Conservation (phyloP, 805 yeast genomes). For the Kuraishia piskuri region DNA sequence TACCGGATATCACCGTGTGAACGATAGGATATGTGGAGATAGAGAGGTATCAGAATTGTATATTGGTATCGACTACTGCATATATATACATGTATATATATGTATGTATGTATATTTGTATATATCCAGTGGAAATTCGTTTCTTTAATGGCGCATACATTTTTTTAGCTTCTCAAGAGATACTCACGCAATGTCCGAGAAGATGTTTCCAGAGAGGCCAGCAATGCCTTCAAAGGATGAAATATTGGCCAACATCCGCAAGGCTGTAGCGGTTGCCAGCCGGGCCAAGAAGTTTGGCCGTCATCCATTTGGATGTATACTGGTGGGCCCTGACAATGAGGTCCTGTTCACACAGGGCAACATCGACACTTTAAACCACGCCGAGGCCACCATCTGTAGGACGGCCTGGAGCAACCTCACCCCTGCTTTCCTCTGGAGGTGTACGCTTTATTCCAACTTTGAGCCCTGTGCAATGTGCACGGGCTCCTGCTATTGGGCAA, state of each 20-base stretch:
- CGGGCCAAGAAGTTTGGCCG: slow-evolving; percentile 13
- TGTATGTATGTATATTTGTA: no score
- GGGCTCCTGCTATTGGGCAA: slow-evolving; percentile 20
- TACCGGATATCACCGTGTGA: no score
- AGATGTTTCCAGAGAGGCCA: slow-evolving; percentile 1
- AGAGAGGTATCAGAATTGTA: no score
- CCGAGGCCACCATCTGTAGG: slow-evolving; percentile 17
- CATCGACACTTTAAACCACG: slow-evolving; percentile 20
- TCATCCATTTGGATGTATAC: slow-evolving; percentile 21
- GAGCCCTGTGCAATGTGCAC: slow-evolving; percentile 24
- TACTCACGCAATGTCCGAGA: neutral
- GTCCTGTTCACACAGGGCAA: slow-evolving; percentile 18
- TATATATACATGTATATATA: no score
- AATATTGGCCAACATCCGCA: neutral
- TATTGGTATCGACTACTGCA: no score
- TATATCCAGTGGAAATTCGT: no score
- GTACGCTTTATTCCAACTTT: slow-evolving; percentile 21
- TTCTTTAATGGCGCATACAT: no score
- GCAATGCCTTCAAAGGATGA: neutral
- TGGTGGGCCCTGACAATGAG: slow-evolving; percentile 18
- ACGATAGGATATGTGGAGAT: no score
- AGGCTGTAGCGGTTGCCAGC: slow-evolving; percentile 12
- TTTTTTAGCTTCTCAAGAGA: no score
- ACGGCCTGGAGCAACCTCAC: slow-evolving; percentile 12
- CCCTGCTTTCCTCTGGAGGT: slow-evolving; percentile 17